Conservation (phyloP, 441 rosid species). For the Flueggea neowawraea region DNA sequence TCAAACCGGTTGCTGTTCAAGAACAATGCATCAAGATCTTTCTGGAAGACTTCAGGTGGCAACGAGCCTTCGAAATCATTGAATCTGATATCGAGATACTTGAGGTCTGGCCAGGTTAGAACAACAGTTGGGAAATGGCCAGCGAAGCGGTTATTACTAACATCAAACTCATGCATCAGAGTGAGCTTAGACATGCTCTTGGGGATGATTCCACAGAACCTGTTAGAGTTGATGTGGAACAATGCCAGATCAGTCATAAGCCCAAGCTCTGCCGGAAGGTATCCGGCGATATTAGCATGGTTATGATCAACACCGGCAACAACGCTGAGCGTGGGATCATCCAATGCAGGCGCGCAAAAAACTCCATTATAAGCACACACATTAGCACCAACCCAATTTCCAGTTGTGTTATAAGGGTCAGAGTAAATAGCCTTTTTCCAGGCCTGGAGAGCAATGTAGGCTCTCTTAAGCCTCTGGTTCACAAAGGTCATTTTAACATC, state of each 20-base stretch:
- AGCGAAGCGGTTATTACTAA: slow-evolving; percentile 85
- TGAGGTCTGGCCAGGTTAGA: slow-evolving; percentile 49
- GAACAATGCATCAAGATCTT: slow-evolving; percentile 64
- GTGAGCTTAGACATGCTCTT: slow-evolving; percentile 45
- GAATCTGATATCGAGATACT: slow-evolving; percentile 60
- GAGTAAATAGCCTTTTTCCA: slow-evolving; percentile 75
- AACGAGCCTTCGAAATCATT: slow-evolving; percentile 77
- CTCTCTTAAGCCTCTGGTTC: slow-evolving; percentile 55
- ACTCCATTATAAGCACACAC: slow-evolving; percentile 77
- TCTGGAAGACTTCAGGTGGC: slow-evolving; percentile 54
- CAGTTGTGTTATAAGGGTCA: slow-evolving; percentile 65
- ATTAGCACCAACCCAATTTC: slow-evolving; percentile 67
- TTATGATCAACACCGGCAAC: slow-evolving; percentile 79
- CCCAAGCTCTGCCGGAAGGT: slow-evolving; percentile 74
- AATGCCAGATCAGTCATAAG: slow-evolving; percentile 60
- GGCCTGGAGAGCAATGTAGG: slow-evolving; percentile 75
- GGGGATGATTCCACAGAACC: slow-evolving; percentile 84
- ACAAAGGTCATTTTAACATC: slow-evolving; percentile 40
- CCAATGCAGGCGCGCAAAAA: slow-evolving; percentile 63
- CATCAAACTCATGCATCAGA: slow-evolving; percentile 78
- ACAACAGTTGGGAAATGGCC: slow-evolving; percentile 56
- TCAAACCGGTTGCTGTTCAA: slow-evolving; percentile 76
- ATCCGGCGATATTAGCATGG: slow-evolving; percentile 83
- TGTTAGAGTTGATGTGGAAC: slow-evolving; percentile 75
- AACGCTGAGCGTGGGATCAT: slow-evolving; percentile 42